Evolutionary conservation across 2,329 filamentous ascomycete genomes (phyloP).

Genomic region (Knoxdaviesia capensis): DNA sequence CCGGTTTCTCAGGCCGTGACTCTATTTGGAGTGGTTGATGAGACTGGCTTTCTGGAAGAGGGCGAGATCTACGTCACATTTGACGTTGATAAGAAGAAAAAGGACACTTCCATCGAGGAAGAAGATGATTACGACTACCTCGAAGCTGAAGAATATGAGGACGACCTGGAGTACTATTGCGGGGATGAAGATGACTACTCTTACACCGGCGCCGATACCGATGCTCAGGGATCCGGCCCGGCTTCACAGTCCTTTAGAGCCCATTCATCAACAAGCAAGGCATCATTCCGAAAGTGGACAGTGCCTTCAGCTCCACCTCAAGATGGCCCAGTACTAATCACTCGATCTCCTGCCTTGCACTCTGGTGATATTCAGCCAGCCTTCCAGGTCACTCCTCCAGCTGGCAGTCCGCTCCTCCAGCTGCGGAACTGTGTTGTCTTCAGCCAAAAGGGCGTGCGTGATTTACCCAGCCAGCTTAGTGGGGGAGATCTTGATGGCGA

Average conservation of each 20-base stretch:
- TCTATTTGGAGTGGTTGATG: slow-evolving; percentile 68
- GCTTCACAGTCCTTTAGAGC: neutral
- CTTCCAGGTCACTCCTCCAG: slow-evolving; percentile 37
- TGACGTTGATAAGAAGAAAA: slow-evolving; percentile 12
- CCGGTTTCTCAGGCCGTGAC: slow-evolving; percentile 51
- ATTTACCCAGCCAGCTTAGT: slow-evolving; percentile 58
- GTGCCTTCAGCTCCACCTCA: neutral
- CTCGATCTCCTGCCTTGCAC: slow-evolving; percentile 63
- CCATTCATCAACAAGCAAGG: too few species aligned
- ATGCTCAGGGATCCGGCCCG: neutral
- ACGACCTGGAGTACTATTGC: neutral
- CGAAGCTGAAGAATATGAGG: neutral
- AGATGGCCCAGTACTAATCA: slow-evolving; percentile 36
- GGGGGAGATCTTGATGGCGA: slow-evolving; percentile 78
- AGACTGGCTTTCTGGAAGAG: slow-evolving; percentile 47
- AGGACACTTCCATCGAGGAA: neutral
- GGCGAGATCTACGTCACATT: slow-evolving; percentile 48
- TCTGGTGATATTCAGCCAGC: slow-evolving; percentile 61
- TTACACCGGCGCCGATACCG: neutral
- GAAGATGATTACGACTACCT: neutral
- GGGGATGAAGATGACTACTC: neutral
- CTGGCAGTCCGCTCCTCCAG: slow-evolving; percentile 34
- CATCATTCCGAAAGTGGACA: too few species aligned
- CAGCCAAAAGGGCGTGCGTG: slow-evolving; percentile 47
- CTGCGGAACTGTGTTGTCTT: slow-evolving; percentile 64